These are phyloP conservation scores for Magnusiomyces ingens DNA, from an alignment of 1,139 yeast genomes.

Conservation along the genomic window DNA sequence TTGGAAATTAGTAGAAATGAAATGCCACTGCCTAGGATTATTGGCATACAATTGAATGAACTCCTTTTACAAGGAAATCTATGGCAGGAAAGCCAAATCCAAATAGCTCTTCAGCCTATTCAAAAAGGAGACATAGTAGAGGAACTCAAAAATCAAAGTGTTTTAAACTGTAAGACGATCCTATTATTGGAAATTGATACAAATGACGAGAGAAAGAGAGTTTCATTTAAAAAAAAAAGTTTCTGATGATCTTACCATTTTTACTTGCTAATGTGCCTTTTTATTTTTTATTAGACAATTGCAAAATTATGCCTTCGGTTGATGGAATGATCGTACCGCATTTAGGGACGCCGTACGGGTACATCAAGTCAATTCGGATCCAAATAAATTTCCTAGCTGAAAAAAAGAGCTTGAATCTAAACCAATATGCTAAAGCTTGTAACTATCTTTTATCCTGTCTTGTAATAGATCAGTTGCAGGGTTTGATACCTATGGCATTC, in stretches of 20 bases:
- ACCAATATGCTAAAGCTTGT: neutral
- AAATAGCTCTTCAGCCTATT: neutral
- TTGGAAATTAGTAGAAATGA: neutral
- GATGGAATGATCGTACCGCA: neutral
- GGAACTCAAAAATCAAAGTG: neutral
- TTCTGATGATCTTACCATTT: too few species aligned
- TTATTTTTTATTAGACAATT: neutral
- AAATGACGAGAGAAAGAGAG: neutral
- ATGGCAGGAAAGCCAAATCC: neutral
- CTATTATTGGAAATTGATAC: neutral
- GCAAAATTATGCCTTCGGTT: neutral
- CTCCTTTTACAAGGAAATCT: neutral
- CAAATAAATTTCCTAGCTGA: neutral
- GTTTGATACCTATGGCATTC: neutral
- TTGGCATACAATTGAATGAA: neutral
- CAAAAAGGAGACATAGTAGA: neutral
- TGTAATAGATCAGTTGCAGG: neutral
- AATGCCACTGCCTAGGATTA: neutral
- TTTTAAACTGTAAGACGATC: neutral
- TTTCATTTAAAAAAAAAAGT: too few species aligned
- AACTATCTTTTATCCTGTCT: slow-evolving; percentile 1
- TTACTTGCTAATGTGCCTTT: neutral
- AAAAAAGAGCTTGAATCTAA: neutral
- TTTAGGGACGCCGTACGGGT: neutral
- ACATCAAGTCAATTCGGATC: neutral